Evolutionary conservation across 768 basidiomycete species (phyloP).

Genomic region (Podaxis pistillaris): DNA sequence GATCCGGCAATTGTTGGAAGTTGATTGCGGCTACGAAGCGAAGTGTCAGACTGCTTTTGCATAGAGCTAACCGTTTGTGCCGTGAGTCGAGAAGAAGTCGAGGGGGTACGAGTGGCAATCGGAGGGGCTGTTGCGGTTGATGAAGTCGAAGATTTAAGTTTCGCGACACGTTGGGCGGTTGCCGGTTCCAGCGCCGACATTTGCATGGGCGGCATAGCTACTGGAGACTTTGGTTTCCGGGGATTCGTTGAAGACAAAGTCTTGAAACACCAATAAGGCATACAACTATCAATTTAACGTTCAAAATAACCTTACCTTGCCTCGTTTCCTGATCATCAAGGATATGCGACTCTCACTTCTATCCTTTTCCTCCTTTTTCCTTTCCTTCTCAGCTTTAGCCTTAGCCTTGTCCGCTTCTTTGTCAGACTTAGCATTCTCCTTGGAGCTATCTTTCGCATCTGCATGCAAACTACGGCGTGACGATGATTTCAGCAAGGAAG

Average conservation of each 20-base stretch:
- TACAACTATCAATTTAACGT: not conserved
- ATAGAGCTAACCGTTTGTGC: conserved; percentile 83
- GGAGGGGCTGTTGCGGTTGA: conserved; percentile 44
- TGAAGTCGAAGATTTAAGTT: conserved; percentile 56
- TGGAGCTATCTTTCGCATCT: conserved; percentile 56
- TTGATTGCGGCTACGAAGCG: conserved; percentile 71
- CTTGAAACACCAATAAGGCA: conserved; percentile 37
- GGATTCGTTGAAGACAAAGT: conserved; percentile 83
- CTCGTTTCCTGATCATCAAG: conserved; percentile 84
- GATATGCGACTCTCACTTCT: conserved; percentile 90
- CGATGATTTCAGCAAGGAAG: conserved; percentile 82
- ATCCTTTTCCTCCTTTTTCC: conserved; percentile 75
- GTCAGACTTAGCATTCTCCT: conserved; percentile 39
- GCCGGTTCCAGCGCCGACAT: conserved; percentile 79
- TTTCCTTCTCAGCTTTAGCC: conserved; percentile 44
- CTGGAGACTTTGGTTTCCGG: conserved; percentile 66
- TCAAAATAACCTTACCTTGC: conserved; percentile 62
- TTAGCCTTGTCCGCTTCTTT: conserved; percentile 53
- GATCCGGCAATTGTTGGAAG: conserved; percentile 93
- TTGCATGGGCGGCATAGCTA: conserved; percentile 86
- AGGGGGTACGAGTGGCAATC: conserved; percentile 36
- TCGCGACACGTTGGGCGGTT: conserved; percentile 84
- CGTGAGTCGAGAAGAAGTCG: conserved; percentile 64
- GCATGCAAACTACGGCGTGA: conserved; percentile 79
- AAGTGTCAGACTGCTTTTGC: conserved; percentile 84